Percentiles rank a stretch among this genome's conserved stretches.
Evolutionary conservation across 2,329 filamentous ascomycete species (phyloP).

Genomic region (Colletotrichum salicis): DNA sequence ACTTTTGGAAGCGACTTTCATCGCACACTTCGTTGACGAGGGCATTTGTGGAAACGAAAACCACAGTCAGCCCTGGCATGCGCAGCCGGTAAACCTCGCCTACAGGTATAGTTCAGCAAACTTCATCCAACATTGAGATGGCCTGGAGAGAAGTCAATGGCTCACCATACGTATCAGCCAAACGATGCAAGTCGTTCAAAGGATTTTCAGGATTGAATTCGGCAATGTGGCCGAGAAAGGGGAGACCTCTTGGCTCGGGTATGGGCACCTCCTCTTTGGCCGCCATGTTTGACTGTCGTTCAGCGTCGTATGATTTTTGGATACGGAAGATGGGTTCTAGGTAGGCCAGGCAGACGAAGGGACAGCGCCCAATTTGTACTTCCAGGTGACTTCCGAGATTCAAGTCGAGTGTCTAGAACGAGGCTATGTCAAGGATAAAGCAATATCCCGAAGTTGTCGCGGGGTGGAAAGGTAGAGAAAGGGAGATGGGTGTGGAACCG

Average conservation of each 20-base stretch:
- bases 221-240: constrained; percentile 72
- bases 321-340: neutral
- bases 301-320: neutral
- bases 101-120: constrained; percentile 38
- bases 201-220: constrained; percentile 72
- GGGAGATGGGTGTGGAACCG: neutral
- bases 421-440: neutral
- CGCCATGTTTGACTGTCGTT: constrained; percentile 40
- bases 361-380: neutral
- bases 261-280: constrained; percentile 32
- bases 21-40: constrained; percentile 73
- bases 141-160: neutral
- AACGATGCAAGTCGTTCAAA: constrained; percentile 61
- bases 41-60: constrained; percentile 63
- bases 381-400: neutral
- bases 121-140: too few species aligned
- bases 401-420: neutral
- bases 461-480: neutral
- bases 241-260: constrained; percentile 67
- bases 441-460: neutral
- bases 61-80: constrained; percentile 55
- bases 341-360: too few species aligned
- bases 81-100: constrained; percentile 70
- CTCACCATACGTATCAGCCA: constrained; percentile 74
- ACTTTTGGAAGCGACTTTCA: constrained; percentile 73